Evolutionary conservation across 2,329 filamentous ascomycete genomes (phyloP).

Genomic region (Hymenoscyphus linearis): DNA sequence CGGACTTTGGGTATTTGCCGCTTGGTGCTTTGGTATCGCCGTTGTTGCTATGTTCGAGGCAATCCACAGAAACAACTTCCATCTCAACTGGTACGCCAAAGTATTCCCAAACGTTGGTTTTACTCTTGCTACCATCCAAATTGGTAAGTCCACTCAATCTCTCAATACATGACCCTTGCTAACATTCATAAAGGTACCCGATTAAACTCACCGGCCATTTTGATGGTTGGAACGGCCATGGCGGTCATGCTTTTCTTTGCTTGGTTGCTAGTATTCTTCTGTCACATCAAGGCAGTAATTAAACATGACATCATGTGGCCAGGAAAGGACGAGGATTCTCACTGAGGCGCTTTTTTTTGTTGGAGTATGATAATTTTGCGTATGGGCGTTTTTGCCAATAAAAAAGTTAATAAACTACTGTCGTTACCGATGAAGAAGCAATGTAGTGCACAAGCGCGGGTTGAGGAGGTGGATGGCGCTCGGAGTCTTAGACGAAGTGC

Average conservation of each 20-base stretch:
- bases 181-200: slow-evolving; percentile 48
- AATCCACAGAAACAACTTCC: slow-evolving; percentile 46
- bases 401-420: not conserved
- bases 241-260: slow-evolving; percentile 43
- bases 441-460: not conserved
- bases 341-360: slow-evolving; percentile 4
- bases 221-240: slow-evolving; percentile 36
- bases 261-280: slow-evolving; percentile 25
- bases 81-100: slow-evolving; percentile 59
- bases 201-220: slow-evolving; percentile 39
- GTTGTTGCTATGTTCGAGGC: slow-evolving; percentile 33
- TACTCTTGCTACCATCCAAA: slow-evolving; percentile 49
- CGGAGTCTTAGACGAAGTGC: not conserved
- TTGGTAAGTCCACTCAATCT: slow-evolving; percentile 23
- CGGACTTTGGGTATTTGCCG: slow-evolving; percentile 57
- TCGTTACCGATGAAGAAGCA: not conserved
- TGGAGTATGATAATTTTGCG: not conserved
- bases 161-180: slow-evolving; percentile 37
- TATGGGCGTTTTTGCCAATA: not conserved
- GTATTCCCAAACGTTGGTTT: slow-evolving; percentile 58
- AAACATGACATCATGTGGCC: slow-evolving; percentile 30
- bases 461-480: not conserved
- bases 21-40: slow-evolving; percentile 47
- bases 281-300: slow-evolving; percentile 27
- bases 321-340: slow-evolving; percentile 32